These are phyloP conservation scores for Astrephomene gubernaculifera DNA, from an alignment of 139 green algal species.

Conservation along the genomic window DNA sequence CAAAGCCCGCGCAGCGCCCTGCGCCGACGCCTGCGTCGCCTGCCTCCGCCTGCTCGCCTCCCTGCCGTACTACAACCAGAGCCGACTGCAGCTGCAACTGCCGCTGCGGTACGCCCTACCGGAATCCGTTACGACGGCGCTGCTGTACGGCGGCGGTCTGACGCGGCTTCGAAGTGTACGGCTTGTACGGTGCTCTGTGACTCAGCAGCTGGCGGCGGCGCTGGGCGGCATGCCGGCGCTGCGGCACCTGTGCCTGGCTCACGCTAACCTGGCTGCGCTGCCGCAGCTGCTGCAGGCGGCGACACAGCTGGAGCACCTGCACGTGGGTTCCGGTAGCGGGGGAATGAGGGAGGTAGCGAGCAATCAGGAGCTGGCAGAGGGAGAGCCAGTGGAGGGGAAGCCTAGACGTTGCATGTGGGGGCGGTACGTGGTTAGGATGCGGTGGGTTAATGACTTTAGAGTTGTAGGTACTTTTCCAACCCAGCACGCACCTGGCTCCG, in stretches of 20 bases:
- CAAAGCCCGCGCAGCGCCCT: not conserved
- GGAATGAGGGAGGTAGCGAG: too few relatives aligned
- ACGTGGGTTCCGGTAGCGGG: too few relatives aligned
- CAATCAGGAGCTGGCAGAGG: too few relatives aligned
- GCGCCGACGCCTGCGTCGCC: not conserved
- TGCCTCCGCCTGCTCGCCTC: not conserved
- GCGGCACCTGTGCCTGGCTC: conserved; percentile 1
- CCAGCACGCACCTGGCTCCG: too few relatives aligned
- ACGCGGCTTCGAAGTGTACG: not conserved
- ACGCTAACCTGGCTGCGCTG: conserved; percentile 6
- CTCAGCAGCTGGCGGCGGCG: not conserved
- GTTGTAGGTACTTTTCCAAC: too few relatives aligned
- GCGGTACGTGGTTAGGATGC: too few relatives aligned
- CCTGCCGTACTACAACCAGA: not conserved
- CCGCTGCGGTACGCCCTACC: conserved; percentile 3
- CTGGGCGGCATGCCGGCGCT: conserved; percentile 4
- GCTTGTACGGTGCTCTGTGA: not conserved
- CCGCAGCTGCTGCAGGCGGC: conserved; percentile 16
- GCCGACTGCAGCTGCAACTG: conserved; percentile 17
- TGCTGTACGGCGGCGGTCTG: too few relatives aligned
- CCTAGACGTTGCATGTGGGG: too few relatives aligned
- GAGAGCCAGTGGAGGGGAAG: too few relatives aligned
- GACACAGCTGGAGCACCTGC: conserved; percentile 21
- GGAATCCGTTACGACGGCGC: too few relatives aligned
- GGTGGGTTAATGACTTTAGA: too few relatives aligned